A percentile compares a stretch with the other conserved stretches of the same genome.
These are phyloP conservation scores for Pueraria montana DNA, from an alignment of 306 rosid genomes.

Conservation along the genomic window DNA sequence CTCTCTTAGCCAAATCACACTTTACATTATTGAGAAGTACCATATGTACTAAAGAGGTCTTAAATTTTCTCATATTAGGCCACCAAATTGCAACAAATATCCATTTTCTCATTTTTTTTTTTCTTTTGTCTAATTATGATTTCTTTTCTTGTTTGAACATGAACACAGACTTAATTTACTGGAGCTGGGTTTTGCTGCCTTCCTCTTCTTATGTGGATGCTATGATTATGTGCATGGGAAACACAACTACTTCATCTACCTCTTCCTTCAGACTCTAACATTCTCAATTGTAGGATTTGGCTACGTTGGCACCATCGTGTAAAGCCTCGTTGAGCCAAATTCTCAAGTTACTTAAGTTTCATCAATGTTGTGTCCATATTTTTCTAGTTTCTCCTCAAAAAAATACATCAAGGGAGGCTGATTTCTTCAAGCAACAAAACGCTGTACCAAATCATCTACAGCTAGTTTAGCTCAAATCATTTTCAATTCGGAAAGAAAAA, in stretches of 20 bases:
- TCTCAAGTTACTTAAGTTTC: constrained; percentile 41
- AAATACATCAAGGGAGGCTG: constrained; percentile 37
- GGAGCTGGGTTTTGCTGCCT: constrained; percentile 94
- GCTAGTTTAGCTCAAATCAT: constrained; percentile 49
- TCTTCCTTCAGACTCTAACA: constrained; percentile 88
- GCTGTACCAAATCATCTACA: constrained; percentile 51
- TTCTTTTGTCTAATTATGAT: constrained; percentile 7
- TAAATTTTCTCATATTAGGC: background rate
- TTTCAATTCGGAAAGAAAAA: constrained; percentile 48
- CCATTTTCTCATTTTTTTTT: background rate
- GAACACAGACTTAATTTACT: constrained; percentile 78
- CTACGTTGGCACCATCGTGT: constrained; percentile 94
- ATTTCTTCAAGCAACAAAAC: constrained; percentile 51
- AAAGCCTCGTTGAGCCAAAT: constrained; percentile 57
- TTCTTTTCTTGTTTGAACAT: constrained; percentile 26
- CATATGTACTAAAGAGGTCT: constrained; percentile 7
- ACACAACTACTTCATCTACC: constrained; percentile 91
- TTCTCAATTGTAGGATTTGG: constrained; percentile 94
- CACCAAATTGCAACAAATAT: background rate
- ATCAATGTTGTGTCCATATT: constrained; percentile 52
- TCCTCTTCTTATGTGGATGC: constrained; percentile 96
- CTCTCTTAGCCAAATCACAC: constrained; percentile 15
- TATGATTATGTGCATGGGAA: constrained; percentile 93
- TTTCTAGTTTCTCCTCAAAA: constrained; percentile 57
- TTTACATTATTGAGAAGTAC: background rate